Base-by-base conservation (phyloP, 2,329 filamentous ascomycete genomes). In the Exophiala dermatitidis region DNA sequence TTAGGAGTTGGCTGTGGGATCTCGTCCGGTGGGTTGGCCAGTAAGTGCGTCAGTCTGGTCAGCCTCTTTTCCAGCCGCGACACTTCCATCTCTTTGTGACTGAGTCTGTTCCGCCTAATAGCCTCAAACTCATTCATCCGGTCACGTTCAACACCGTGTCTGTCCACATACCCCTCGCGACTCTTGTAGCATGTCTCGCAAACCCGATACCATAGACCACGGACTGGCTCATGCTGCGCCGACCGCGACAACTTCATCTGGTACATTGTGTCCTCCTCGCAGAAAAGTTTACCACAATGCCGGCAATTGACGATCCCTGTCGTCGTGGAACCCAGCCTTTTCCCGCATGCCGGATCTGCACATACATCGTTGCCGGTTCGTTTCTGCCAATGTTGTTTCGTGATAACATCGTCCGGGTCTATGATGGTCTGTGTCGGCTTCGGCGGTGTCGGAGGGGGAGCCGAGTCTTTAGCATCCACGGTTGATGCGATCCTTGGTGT, bases 171-270 rank as follows among this genome's bases (percentile, higher is more conserved):
- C 2, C 93, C 93, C 29, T 90, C 88, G 64, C 93, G 81, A 48
- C 90, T 95, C 73, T 96, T 97, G 73, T 93, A 98, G 72, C 93
- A 98, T n/a, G 93, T 97, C 73, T 98, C 93, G 67, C 93, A 98
- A 1, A 97, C 91, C 48, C 93, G 76, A 63, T 88, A 95, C 93
- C 93, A 98, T 62, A 88, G 81, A 5, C 93, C 93, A 57, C 91
- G 77, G 1, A 93, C 82, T 0, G 93, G 91, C 60, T 98, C 93
- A 70, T 96, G 89, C 54, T 84, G 80, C 3, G 93, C 93, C 31
- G 90, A 86, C 50, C 90, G 79, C 5, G 90, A 95, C 7, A 98
- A 77, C 74, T 94, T 96, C 87, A 97, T 97, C 73, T 98, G 91
- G 67, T 97, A 98, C 90, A 98, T 95, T 48, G 93, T 97, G 68